Evolutionary conservation across 2,329 filamentous ascomycete genomes (phyloP), one percentile per base, ranked within the genome.

Genomic region (Aquanectria penicillioides): DNA sequence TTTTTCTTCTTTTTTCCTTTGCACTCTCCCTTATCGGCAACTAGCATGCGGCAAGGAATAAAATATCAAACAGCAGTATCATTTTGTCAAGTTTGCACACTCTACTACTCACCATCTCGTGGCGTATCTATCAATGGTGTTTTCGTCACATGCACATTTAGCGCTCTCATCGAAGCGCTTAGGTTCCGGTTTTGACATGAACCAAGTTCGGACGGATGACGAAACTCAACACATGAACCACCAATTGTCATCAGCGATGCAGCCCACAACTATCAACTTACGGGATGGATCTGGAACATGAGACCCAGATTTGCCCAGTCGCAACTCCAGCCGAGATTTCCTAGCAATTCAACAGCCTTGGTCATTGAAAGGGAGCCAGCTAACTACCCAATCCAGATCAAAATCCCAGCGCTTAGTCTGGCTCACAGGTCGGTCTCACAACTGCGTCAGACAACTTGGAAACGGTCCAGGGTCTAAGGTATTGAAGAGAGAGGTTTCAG

Each of bases 371-470:
- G 28, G 37, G 17, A 53, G 17, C 7, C 18, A 23, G 18, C 15
- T 46, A 4, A n/a, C n/a, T 26, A 13, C 15, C 13, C 20, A 15
- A 18, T 29, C 11, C 18, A n/a, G 47, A 17, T 11, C 26, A 34
- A 29, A 15, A 22, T 38, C 7, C 34, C 12, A 46, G 11, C 18
- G n/a, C 41, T 31, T 17, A 8, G 25, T 28, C 26, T 46, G 41
- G 33, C 41, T 33, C 18, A 46, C 29, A 12, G 10, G 41, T 46
- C 41, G 10, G 41, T 46, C 41, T 46, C 28, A 46, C 26, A 46
- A 26, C 29, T 5, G 18, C 41, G 33, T n/a, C 10, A 7, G 33
- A n/a, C 17, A 28, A 33, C 26, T 46, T 20, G 26, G 26, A 31
- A 13, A 17, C n/a, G 26, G 20, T 10, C 28, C 41, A 31, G 26